Conservation (phyloP, 2,329 filamentous ascomycete species). For the Cladosporium sphaerospermum region DNA sequence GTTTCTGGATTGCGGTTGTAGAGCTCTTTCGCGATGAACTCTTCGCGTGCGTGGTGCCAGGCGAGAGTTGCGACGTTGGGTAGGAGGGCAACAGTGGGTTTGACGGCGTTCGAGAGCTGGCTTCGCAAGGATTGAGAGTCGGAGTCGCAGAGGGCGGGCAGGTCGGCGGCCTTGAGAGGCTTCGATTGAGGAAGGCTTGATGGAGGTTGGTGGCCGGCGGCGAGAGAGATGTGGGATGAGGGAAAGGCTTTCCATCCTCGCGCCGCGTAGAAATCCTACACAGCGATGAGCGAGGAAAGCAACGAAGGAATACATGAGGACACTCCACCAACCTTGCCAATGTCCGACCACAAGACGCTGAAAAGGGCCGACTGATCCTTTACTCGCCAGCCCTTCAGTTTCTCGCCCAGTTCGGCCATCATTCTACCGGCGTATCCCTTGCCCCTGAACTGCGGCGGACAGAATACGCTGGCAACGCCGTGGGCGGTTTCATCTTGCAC, state of each 20-base stretch:
- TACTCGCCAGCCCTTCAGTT: conserved; percentile 46
- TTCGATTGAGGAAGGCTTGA: conserved; percentile 11
- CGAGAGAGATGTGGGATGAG: conserved; percentile 65
- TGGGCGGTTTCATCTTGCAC: conserved; percentile 58
- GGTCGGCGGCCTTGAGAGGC: conserved; percentile 51
- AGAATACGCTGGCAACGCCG: conserved; percentile 74
- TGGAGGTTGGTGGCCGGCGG: conserved; percentile 31
- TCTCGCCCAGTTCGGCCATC: conserved; percentile 59
- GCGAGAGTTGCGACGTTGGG: conserved; percentile 62
- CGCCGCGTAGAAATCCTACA: conserved; percentile 62
- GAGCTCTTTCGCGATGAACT: conserved; percentile 64
- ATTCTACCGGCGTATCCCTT: conserved; percentile 73
- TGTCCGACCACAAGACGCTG: conserved; percentile 80
- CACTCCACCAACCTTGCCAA: conserved; percentile 52
- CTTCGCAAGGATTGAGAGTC: conserved; percentile 59
- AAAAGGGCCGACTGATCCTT: conserved; percentile 49
- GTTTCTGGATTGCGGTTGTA: conserved; percentile 52
- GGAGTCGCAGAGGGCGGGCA: conserved; percentile 55
- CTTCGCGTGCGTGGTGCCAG: conserved; percentile 78
- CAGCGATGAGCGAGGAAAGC: not conserved
- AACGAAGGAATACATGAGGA: not conserved
- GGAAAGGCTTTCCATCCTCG: conserved; percentile 71
- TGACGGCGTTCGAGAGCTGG: conserved; percentile 39
- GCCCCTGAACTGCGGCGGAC: conserved; percentile 58
- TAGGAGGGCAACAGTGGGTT: conserved; percentile 54